phyloP scores from a whole-genome alignment of 2,329 filamentous ascomycete genomes.

The Hypoxylon sp. region DNA sequence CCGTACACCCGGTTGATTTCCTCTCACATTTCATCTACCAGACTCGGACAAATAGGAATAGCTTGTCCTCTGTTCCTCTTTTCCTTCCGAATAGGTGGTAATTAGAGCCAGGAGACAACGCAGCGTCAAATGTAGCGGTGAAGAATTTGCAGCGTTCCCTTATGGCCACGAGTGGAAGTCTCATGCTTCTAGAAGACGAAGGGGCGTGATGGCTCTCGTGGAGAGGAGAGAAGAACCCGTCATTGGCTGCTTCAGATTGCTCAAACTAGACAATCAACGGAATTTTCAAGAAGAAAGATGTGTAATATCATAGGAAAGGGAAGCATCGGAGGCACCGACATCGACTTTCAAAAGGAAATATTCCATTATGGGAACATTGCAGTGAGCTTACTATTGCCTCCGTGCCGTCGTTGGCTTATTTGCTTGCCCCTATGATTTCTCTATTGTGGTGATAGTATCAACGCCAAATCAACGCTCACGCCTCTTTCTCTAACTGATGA shows the following conservation, averaged over 20 bases:
- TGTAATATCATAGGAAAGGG: background rate
- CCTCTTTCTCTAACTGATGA: background rate
- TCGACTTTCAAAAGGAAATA: background rate
- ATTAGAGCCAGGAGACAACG: background rate
- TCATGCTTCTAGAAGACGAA: background rate
- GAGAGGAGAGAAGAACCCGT: background rate
- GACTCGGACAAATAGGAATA: background rate
- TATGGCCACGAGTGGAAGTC: background rate
- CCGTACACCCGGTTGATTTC: background rate
- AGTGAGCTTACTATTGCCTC: background rate
- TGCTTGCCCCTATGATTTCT: background rate
- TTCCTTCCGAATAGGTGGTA: background rate
- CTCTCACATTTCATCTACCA: background rate
- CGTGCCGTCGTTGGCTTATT: background rate
- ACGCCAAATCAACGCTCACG: background rate
- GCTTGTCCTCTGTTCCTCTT: background rate
- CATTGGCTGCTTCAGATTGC: background rate
- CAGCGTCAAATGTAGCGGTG: background rate
- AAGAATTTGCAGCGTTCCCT: background rate
- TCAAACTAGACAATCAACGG: background rate
- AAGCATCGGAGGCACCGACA: background rate
- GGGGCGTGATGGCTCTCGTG: background rate
- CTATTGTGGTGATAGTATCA: background rate
- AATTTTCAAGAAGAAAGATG: background rate
- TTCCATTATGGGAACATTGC: background rate